Conservation (phyloP, 768 basidiomycete genomes). For the Tulasnella sp. region DNA sequence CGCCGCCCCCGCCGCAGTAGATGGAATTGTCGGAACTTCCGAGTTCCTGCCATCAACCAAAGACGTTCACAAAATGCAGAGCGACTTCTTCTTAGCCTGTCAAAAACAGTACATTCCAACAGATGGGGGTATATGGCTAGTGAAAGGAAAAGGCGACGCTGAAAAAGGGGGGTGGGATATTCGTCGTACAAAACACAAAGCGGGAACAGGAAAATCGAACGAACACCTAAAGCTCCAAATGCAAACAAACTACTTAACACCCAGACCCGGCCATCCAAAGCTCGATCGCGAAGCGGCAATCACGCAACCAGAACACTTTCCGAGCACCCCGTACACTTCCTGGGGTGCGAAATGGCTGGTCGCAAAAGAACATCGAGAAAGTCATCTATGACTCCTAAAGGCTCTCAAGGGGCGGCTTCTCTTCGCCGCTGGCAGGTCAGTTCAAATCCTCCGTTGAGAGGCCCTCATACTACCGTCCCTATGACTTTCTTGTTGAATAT, state of each 20-base stretch:
- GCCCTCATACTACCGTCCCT: not conserved
- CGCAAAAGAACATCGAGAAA: not conserved
- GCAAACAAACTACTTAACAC: not conserved
- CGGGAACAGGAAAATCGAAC: not conserved
- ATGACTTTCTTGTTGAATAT: no score
- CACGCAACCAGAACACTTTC: not conserved
- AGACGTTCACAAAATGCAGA: not conserved
- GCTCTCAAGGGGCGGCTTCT: not conserved
- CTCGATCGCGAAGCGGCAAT: conserved; percentile 1
- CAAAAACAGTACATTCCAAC: not conserved
- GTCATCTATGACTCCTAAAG: not conserved
- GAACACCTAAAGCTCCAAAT: not conserved
- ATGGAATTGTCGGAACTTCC: conserved; percentile 9
- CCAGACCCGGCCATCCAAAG: not conserved
- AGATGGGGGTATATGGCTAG: not conserved
- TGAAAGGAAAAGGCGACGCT: not conserved
- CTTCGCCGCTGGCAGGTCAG: not conserved
- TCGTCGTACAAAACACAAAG: not conserved
- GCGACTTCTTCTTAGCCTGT: not conserved
- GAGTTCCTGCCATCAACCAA: not conserved
- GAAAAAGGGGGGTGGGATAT: not conserved
- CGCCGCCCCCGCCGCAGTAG: not conserved
- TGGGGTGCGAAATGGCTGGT: not conserved
- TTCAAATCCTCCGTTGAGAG: not conserved
- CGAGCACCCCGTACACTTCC: not conserved